Conservation (phyloP, 2,329 filamentous ascomycete genomes). For the Zasmidium angulare region DNA sequence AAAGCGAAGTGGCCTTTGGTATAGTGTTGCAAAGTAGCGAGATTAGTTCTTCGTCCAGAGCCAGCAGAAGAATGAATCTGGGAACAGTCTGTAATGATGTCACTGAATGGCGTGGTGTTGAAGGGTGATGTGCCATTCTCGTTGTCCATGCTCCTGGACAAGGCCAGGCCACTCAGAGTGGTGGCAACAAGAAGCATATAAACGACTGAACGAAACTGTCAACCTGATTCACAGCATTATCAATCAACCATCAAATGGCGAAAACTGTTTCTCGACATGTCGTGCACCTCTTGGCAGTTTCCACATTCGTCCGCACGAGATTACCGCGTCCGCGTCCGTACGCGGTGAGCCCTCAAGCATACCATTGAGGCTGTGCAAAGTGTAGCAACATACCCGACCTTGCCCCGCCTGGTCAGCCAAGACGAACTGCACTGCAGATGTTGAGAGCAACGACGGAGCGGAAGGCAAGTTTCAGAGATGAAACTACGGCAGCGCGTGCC, state of each 20-base stretch:
- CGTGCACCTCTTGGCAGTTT: not conserved
- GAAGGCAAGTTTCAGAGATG: not conserved
- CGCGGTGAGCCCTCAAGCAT: not conserved
- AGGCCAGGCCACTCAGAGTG: not conserved
- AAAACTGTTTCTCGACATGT: not conserved
- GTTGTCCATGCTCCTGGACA: not conserved
- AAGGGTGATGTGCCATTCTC: not conserved
- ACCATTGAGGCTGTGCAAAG: not conserved
- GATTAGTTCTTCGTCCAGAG: not conserved
- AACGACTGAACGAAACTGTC: not conserved
- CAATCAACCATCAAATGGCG: not conserved
- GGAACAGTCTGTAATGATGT: not conserved
- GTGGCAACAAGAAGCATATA: not conserved
- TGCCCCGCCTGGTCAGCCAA: not conserved
- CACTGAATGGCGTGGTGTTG: not conserved
- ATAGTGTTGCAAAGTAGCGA: not conserved
- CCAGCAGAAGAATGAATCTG: not conserved
- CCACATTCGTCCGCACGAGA: not conserved
- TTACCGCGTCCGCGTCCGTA: not conserved
- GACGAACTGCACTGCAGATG: not conserved
- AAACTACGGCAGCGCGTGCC: not conserved
- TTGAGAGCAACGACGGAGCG: not conserved
- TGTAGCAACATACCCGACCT: not conserved
- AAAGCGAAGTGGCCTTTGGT: not conserved
- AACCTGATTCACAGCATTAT: not conserved